A percentile compares a stretch with the other conserved stretches of the same genome.
Evolutionary conservation across 1,139 yeast genomes (phyloP).

Genomic region (Geotrichum candidum): DNA sequence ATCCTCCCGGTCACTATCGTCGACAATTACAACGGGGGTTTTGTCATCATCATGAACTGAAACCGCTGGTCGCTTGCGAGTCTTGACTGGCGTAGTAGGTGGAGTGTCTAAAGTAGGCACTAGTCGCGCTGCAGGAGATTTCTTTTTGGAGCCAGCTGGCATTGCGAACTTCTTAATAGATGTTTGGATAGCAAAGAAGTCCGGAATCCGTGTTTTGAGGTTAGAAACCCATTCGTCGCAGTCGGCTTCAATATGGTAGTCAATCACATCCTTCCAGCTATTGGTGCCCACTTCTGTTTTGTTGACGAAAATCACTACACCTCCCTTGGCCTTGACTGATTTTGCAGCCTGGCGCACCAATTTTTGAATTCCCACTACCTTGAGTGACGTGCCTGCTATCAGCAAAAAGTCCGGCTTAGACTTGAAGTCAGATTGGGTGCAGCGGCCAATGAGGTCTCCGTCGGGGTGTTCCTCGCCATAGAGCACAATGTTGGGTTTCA

Average conservation of each 20-base stretch:
- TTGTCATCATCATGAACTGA: not conserved
- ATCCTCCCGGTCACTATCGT: not conserved
- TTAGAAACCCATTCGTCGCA: conserved; percentile 73
- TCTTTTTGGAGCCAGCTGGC: not conserved
- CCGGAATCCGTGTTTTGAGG: conserved; percentile 50
- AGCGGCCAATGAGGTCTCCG: conserved; percentile 57
- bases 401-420: conserved; percentile 57
- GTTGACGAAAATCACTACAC: conserved; percentile 57
- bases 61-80: not conserved
- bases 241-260: conserved; percentile 69
- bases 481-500: conserved; percentile 69
- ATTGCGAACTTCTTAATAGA: conserved; percentile 30
- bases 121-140: no score
- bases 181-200: conserved; percentile 51
- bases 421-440: conserved; percentile 50
- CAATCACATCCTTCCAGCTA: conserved; percentile 54
- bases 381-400: conserved; percentile 71
- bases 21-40: not conserved
- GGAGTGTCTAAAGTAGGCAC: not conserved
- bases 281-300: conserved; percentile 43
- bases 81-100: conserved; percentile 8
- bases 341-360: conserved; percentile 56
- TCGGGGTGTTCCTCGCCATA: conserved; percentile 79
- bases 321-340: conserved; percentile 40
- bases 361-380: conserved; percentile 66